Evolutionary conservation across 495 filamentous ascomycete genomes (phyloP), one percentile per base, ranked within the genome.

Genomic region (Hyphodiscus hymeniophilus): DNA sequence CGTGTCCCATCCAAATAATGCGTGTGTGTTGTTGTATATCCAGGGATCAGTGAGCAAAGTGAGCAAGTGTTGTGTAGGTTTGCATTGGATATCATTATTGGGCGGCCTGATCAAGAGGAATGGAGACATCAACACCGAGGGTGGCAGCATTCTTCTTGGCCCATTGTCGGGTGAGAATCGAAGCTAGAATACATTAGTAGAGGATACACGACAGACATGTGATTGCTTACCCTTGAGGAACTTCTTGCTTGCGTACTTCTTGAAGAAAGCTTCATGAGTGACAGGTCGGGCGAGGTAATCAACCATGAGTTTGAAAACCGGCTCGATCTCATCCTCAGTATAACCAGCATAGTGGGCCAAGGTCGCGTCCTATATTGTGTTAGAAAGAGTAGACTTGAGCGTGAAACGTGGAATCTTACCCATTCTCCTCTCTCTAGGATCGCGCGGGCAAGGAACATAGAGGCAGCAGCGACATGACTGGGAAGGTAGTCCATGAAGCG

Each of bases 161-260:
- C 92, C 92, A 98, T 55, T 83, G 75, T 54, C 92, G 87, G 15
- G 88, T 87, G 45, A 95, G 70, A 51, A 96, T 89, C 31, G 92
- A 96, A 46, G 89, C 92, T 95, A 36, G 43, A 12, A 30, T 22
- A 33, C 47, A 48, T 66, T 52, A 68, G 35, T 32, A 38, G 13
- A 43, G 39, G 20, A 35, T n/a, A 16, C 38, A 2, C 12, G 31
- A 36, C 45, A 4, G 6, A 38, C 23, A 13, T 26, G 13, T 18
- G 36, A 5, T 38, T 36, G 7, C 67, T 61, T 77, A 89, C 92
- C 91, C 71, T 96, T 96, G 59, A 96, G 66, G 67, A 95, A 98
- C 66, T 91, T 94, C 73, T 96, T 97, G 77, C 88, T 92, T 13
- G 94, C 92, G 60, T 98, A 98, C 64, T 98, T 98, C 75, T 91